phyloP scores from a whole-genome alignment of 257 asterid genomes.

The Nicotiana benthamiana region DNA sequence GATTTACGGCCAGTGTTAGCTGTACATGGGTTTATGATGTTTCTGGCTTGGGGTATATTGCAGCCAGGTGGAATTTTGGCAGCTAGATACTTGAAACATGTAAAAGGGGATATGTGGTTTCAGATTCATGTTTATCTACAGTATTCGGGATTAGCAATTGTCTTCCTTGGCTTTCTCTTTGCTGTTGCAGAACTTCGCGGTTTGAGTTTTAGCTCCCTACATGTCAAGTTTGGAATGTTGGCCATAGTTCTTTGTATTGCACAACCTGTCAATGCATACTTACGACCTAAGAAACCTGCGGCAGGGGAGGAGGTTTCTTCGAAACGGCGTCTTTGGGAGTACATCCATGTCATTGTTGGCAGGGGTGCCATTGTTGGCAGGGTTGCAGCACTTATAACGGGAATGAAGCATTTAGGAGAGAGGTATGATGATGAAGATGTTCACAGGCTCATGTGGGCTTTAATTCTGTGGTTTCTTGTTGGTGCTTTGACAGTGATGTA shows the following conservation, averaged over 20 bases:
- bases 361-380: slow-evolving; percentile 72
- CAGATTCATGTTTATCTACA: slow-evolving; percentile 82
- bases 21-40: slow-evolving; percentile 98
- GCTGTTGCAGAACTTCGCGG: slow-evolving; percentile 98
- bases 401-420: slow-evolving; percentile 91
- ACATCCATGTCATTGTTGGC: slow-evolving; percentile 59
- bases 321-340: slow-evolving; percentile 64
- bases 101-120: slow-evolving; percentile 88
- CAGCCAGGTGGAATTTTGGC: slow-evolving; percentile 85
- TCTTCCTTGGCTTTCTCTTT: slow-evolving; percentile 87
- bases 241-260: slow-evolving; percentile 64
- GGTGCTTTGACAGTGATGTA: slow-evolving; percentile 51
- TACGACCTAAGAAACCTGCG: slow-evolving; percentile 72
- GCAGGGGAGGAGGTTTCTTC: slow-evolving; percentile 43
- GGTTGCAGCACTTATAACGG: slow-evolving; percentile 68
- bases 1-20: slow-evolving; percentile 88
- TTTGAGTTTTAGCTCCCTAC: slow-evolving; percentile 50
- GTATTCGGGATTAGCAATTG: slow-evolving; percentile 84
- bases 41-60: slow-evolving; percentile 94
- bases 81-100: slow-evolving; percentile 83
- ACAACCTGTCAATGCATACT: slow-evolving; percentile 79
- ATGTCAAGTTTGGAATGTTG: slow-evolving; percentile 79
- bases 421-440: slow-evolving; percentile 70
- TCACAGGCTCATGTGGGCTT: slow-evolving; percentile 73
- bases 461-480: slow-evolving; percentile 69